phyloP scores from a whole-genome alignment of 2,329 filamentous ascomycete species.

The Penicillium frequentans region DNA sequence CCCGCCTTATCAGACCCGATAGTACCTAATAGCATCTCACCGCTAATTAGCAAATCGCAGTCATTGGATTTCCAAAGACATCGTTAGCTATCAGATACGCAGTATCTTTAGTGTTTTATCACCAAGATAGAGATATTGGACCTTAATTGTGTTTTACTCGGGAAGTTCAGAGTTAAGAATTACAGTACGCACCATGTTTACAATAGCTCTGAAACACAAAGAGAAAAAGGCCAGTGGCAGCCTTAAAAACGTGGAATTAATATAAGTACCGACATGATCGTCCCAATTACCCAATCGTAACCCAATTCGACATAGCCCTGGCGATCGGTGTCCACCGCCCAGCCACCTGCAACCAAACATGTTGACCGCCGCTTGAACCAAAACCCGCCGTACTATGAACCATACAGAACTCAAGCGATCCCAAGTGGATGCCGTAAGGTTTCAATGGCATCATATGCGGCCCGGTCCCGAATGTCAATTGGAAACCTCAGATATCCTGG shows the following conservation, averaged over 20 bases:
- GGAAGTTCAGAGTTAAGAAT: too few species aligned
- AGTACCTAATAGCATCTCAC: neutral
- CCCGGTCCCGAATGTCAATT: neutral
- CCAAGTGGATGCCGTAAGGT: neutral
- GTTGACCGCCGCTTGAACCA: neutral
- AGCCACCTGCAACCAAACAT: neutral
- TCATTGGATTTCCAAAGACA: neutral
- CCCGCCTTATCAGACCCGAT: neutral
- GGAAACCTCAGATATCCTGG: neutral
- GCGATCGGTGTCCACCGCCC: neutral
- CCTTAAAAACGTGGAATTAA: neutral
- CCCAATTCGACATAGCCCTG: neutral
- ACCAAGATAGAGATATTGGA: too few species aligned
- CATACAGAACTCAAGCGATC: too few species aligned
- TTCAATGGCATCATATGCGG: neutral
- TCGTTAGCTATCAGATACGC: too few species aligned
- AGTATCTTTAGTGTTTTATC: neutral
- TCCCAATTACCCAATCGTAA: neutral
- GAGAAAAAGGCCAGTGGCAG: neutral
- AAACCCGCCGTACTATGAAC: neutral
- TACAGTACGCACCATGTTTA: too few species aligned
- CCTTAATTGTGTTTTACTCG: too few species aligned
- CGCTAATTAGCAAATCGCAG: conserved; percentile 1
- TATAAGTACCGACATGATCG: neutral
- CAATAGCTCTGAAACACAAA: neutral